Percentiles rank a stretch among this genome's conserved stretches.
These are phyloP conservation scores for Rubia peregrina DNA, from an alignment of 305 asterid species.

Conservation along the genomic window DNA sequence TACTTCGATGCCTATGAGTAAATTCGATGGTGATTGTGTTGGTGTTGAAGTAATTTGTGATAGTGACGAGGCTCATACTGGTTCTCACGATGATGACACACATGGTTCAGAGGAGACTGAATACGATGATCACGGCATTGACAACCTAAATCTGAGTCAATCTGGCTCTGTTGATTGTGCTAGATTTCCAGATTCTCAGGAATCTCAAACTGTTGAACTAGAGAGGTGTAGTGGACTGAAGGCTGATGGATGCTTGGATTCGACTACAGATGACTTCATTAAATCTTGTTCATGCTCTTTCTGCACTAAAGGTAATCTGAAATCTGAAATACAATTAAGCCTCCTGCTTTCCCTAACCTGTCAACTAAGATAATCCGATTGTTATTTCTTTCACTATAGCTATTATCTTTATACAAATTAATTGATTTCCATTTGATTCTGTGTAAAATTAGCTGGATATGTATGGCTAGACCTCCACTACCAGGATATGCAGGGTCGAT, in stretches of 20 bases:
- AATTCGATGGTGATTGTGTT: constrained; percentile 18
- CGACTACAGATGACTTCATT: constrained; percentile 34
- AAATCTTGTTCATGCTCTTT: constrained; percentile 66
- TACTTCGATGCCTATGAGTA: constrained; percentile 20
- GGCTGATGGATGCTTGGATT: constrained; percentile 33
- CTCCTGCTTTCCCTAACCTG: background rate
- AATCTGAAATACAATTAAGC: background rate
- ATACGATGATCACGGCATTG: constrained; percentile 43
- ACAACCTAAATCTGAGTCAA: constrained; percentile 51
- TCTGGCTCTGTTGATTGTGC: constrained; percentile 55
- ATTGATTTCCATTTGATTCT: constrained; percentile 16
- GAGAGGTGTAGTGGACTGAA: constrained; percentile 38
- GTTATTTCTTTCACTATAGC: background rate
- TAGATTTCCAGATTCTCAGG: constrained; percentile 65
- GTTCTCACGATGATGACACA: constrained; percentile 24
- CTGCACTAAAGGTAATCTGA: constrained; percentile 69
- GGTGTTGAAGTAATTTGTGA: constrained; percentile 21
- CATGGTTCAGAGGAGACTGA: constrained; percentile 23
- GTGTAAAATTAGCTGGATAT: constrained; percentile 55
- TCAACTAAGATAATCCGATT: constrained; percentile 5
- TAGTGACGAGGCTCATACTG: constrained; percentile 19
- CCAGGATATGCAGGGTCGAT: constrained; percentile 70
- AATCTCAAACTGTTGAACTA: constrained; percentile 40
- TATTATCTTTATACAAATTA: constrained; percentile 9
- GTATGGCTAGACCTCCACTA: constrained; percentile 81